Percentiles rank a stretch among this genome's conserved stretches.
phyloP scores from a whole-genome alignment of 2,329 filamentous ascomycete species.

The Aspergillus sp. region DNA sequence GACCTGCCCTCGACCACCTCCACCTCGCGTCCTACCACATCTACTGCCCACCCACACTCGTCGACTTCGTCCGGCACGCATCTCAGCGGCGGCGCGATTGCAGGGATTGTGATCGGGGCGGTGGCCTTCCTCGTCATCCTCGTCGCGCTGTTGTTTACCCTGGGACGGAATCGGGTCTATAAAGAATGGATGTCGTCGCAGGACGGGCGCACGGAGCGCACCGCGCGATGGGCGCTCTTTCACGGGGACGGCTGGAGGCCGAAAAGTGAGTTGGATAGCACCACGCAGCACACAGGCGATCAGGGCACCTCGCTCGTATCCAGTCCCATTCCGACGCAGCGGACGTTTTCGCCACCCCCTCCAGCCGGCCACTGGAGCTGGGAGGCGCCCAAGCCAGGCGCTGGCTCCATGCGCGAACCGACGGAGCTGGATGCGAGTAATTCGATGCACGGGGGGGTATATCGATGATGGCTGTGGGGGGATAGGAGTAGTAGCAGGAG shows the following conservation, averaged over 20 bases:
- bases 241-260: slow-evolving; percentile 8
- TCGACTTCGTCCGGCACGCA: slow-evolving; percentile 1
- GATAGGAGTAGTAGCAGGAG: background rate
- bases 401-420: background rate
- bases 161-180: slow-evolving; percentile 35
- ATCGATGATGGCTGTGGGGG: background rate
- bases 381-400: background rate
- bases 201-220: slow-evolving; percentile 30
- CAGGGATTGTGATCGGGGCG: slow-evolving; percentile 57
- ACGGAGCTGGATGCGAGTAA: background rate
- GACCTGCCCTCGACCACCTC: slow-evolving; percentile 7
- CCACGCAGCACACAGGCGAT: slow-evolving; percentile 2
- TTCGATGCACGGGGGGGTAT: background rate
- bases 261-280: slow-evolving; percentile 11
- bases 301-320: background rate
- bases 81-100: slow-evolving; percentile 52
- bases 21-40: slow-evolving; percentile 3
- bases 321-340: slow-evolving; percentile 3
- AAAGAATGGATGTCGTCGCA: slow-evolving; percentile 33
- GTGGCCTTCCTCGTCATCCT: slow-evolving; percentile 48
- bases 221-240: slow-evolving; percentile 31
- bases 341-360: slow-evolving; percentile 1
- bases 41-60: background rate
- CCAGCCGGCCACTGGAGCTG: slow-evolving; percentile 2
- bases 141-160: slow-evolving; percentile 39